phyloP scores from a whole-genome alignment of 139 green algal genomes.

The Chlorella vulgaris region DNA sequence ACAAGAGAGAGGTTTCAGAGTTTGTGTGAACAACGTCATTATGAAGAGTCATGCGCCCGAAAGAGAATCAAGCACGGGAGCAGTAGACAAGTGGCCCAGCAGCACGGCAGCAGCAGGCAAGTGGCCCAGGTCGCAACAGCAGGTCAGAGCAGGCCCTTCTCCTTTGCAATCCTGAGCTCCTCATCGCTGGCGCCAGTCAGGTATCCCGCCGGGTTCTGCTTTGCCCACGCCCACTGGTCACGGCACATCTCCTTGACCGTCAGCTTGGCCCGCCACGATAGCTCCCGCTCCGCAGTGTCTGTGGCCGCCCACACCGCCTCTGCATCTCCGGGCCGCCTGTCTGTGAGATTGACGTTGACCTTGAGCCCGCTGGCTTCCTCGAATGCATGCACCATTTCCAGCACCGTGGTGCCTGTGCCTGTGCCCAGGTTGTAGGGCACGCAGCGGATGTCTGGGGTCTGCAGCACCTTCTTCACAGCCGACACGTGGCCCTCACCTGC shows the following conservation, averaged over 20 bases:
- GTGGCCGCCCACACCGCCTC: constrained; percentile 91
- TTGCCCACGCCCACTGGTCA: constrained; percentile 95
- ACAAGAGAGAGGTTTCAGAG: too few species aligned
- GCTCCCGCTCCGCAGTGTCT: constrained; percentile 83
- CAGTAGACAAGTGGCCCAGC: background rate
- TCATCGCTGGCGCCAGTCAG: constrained; percentile 22
- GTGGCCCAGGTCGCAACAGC: too few species aligned
- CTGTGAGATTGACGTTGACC: constrained; percentile 66
- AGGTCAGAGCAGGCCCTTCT: constrained; percentile 33
- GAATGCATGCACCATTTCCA: constrained; percentile 95
- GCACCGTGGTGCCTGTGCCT: constrained; percentile 87
- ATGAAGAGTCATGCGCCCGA: background rate
- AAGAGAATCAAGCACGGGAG: background rate
- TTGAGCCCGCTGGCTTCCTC: constrained; percentile 88
- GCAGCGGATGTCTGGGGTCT: constrained; percentile 69
- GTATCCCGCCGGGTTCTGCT: constrained; percentile 89
- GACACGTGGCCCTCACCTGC: constrained; percentile 74
- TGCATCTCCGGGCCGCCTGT: constrained; percentile 79
- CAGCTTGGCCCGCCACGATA: constrained; percentile 88
- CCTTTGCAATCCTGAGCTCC: constrained; percentile 17
- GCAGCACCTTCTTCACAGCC: constrained; percentile 81
- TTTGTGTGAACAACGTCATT: background rate
- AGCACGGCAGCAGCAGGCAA: background rate
- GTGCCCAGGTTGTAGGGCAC: constrained; percentile 96
- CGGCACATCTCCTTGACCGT: constrained; percentile 91